phyloP scores from a whole-genome alignment of 768 basidiomycete genomes.

The Kwoniella shandongensis region DNA sequence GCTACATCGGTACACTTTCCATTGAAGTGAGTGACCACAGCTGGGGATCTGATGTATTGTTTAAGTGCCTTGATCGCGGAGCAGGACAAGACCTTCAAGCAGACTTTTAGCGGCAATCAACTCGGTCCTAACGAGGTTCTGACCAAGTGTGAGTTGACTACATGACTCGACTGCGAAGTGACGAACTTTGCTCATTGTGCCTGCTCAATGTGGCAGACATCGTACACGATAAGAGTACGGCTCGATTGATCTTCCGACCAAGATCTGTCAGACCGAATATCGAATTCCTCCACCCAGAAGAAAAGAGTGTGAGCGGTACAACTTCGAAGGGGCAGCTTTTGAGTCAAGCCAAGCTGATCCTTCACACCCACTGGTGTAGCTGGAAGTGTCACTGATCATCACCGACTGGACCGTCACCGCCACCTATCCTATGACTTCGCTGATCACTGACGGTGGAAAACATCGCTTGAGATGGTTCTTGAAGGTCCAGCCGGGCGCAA shows the following conservation, averaged over 20 bases:
- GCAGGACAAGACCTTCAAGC: constrained; percentile 46
- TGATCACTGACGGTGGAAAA: constrained; percentile 33
- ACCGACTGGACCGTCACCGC: constrained; percentile 46
- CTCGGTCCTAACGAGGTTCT: constrained; percentile 47
- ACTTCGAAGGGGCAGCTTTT: neutral
- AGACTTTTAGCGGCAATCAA: constrained; percentile 47
- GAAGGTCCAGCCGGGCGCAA: constrained; percentile 35
- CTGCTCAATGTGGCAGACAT: constrained; percentile 33
- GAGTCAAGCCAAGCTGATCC: neutral
- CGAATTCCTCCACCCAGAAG: constrained; percentile 42
- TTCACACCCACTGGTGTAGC: constrained; percentile 22
- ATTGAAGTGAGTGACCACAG: constrained; percentile 36
- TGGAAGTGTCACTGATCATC: constrained; percentile 43
- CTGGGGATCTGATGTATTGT: neutral
- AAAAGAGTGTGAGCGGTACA: constrained; percentile 33
- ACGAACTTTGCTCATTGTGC: neutral
- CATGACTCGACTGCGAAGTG: neutral
- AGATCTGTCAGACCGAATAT: constrained; percentile 40
- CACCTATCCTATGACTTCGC: constrained; percentile 45
- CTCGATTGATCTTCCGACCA: constrained; percentile 45
- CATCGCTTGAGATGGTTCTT: constrained; percentile 48
- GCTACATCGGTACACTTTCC: constrained; percentile 48
- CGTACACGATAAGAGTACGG: constrained; percentile 43
- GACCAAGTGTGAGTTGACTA: constrained; percentile 37
- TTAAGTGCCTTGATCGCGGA: neutral